phyloP scores from a whole-genome alignment of 1,284 basidiomycete genomes.

The Ustilago vetiveriae region DNA sequence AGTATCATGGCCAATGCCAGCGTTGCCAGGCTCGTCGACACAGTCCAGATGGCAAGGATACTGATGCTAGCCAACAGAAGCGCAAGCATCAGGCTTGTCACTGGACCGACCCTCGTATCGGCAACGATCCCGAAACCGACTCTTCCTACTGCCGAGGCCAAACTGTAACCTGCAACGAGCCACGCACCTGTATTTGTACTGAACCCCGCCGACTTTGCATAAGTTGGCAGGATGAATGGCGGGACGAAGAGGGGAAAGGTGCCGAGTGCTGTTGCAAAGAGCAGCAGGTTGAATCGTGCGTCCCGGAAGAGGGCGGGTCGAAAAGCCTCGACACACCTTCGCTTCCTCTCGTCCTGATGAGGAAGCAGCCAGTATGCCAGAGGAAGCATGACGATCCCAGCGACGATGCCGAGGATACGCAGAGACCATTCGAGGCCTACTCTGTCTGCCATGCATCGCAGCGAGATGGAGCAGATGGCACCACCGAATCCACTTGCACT shows the following conservation, averaged over 20 bases:
- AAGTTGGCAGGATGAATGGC: constrained; percentile 67
- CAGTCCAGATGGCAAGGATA: constrained; percentile 50
- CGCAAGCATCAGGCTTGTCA: constrained; percentile 41
- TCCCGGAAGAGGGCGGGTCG: constrained; percentile 57
- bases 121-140: constrained; percentile 48
- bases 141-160: constrained; percentile 45
- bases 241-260: constrained; percentile 67
- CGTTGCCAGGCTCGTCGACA: constrained; percentile 28
- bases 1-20: constrained; percentile 47
- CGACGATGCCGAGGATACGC: constrained; percentile 37
- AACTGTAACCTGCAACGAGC: constrained; percentile 53
- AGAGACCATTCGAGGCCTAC: constrained; percentile 60
- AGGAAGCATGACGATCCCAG: constrained; percentile 20
- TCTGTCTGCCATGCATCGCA: constrained; percentile 47
- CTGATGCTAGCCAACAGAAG: constrained; percentile 31
- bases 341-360: constrained; percentile 18
- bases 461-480: constrained; percentile 57
- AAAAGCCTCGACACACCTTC: constrained; percentile 25
- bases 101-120: constrained; percentile 45
- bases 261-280: constrained; percentile 60
- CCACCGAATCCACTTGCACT: constrained; percentile 66
- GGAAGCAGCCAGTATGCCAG: constrained; percentile 38
- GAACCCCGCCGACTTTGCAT: constrained; percentile 60
- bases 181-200: constrained; percentile 57
- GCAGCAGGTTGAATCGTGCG: constrained; percentile 60